Percentiles rank a stretch among this genome's conserved stretches.
Evolutionary conservation across 768 basidiomycete genomes (phyloP).

Genomic region (Terana coerulea): DNA sequence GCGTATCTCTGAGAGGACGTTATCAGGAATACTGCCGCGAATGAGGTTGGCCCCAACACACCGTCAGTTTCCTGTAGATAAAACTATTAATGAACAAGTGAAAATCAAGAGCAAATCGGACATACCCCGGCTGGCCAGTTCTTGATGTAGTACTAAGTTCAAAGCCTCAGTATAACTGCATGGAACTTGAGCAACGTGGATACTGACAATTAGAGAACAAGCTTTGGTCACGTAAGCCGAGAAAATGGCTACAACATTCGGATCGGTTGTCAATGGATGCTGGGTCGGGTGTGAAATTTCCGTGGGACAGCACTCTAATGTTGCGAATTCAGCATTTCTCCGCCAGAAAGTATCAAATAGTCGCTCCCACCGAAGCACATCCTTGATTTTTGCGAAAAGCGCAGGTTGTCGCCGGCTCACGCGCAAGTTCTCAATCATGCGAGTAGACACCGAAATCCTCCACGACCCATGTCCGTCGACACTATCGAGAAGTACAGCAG

Average conservation of each 20-base stretch:
- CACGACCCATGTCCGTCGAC: neutral
- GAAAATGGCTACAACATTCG: neutral
- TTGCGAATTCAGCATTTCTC: neutral
- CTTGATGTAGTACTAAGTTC: too few relatives aligned
- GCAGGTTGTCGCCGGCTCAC: neutral
- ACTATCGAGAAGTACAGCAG: neutral
- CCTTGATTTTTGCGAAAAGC: neutral
- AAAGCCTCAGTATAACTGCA: too few relatives aligned
- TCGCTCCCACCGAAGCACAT: neutral
- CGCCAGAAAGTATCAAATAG: neutral
- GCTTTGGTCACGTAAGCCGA: neutral
- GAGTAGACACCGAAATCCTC: neutral
- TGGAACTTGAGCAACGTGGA: too few relatives aligned
- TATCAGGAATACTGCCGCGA: neutral
- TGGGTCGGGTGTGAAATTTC: neutral
- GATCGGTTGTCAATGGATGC: neutral
- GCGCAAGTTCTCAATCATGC: neutral
- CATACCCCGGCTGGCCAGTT: too few relatives aligned
- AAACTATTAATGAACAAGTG: neutral
- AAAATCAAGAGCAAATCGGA: neutral
- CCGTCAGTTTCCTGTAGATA: neutral
- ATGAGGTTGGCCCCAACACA: neutral
- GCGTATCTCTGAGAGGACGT: neutral
- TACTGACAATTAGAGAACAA: slow-evolving; percentile 1
- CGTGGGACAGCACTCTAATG: neutral